Evolutionary conservation across 148 eudicot genomes (phyloP).

Genomic region (Rhododendron griersonianum): DNA sequence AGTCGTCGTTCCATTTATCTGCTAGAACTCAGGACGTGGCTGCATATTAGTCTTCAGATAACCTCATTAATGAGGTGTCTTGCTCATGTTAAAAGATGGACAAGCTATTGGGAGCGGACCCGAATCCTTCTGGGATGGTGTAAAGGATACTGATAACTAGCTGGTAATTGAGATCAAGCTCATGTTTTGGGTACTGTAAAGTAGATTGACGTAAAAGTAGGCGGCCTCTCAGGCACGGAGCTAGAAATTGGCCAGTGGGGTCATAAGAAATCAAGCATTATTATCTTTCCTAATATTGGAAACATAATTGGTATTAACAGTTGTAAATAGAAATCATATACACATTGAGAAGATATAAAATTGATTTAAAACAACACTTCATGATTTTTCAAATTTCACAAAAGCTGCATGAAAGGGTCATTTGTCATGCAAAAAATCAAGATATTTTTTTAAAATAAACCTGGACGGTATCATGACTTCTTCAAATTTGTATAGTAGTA

Average conservation of each 20-base stretch:
- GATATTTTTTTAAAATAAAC: background rate
- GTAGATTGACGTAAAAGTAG: background rate
- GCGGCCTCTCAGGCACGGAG: background rate
- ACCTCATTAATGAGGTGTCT: too few species aligned
- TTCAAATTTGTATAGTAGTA: background rate
- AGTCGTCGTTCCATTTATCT: too few species aligned
- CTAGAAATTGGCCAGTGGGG: background rate
- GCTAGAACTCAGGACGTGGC: too few species aligned
- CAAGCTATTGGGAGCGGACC: background rate
- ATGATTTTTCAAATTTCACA: background rate
- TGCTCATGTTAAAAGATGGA: background rate
- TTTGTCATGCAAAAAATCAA: background rate
- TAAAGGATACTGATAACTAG: background rate
- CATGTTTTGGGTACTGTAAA: background rate
- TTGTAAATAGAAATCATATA: background rate
- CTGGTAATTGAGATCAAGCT: background rate
- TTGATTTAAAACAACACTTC: background rate
- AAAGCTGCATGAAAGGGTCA: background rate
- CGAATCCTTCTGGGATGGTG: background rate
- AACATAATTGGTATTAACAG: background rate
- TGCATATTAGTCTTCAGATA: too few species aligned
- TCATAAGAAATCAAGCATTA: background rate
- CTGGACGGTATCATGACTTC: background rate
- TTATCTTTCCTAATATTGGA: background rate
- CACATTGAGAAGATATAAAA: background rate